Evolutionary conservation across 345 rosid genomes (phyloP).

Genomic region (Euphorbia lathyris): DNA sequence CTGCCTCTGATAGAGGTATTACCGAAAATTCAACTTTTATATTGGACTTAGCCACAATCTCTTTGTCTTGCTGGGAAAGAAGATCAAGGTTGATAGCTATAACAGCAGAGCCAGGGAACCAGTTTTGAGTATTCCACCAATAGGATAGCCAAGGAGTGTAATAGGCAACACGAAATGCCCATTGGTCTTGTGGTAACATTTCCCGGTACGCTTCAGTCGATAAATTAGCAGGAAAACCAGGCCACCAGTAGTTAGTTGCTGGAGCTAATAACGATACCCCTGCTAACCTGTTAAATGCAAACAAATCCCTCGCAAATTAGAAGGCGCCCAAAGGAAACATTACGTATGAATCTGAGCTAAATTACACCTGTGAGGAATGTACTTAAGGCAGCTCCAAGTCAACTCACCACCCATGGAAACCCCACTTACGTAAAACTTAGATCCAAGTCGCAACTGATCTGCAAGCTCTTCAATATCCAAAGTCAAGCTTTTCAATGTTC

Average conservation of each 20-base stretch:
- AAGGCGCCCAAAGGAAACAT: neutral
- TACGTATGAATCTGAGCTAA: neutral
- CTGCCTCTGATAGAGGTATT: neutral
- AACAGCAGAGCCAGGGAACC: constrained; percentile 14
- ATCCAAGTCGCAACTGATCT: constrained; percentile 25
- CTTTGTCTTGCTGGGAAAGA: constrained; percentile 13
- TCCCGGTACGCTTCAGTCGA: constrained; percentile 13
- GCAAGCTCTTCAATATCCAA: constrained; percentile 29
- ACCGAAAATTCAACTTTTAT: neutral
- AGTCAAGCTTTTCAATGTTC: constrained; percentile 24
- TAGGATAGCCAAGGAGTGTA: constrained; percentile 23
- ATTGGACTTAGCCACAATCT: neutral
- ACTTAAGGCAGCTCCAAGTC: constrained; percentile 26
- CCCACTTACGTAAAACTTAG: constrained; percentile 22
- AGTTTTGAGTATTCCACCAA: constrained; percentile 27
- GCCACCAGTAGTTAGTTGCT: constrained; percentile 26
- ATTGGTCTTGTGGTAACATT: constrained; percentile 15
- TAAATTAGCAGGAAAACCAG: constrained; percentile 28
- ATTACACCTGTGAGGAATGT: constrained; percentile 26
- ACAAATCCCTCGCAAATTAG: neutral
- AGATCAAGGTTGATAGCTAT: neutral
- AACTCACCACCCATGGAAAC: constrained; percentile 24
- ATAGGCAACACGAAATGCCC: constrained; percentile 21
- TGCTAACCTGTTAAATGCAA: constrained; percentile 25
- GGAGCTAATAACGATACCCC: constrained; percentile 20